phyloP scores from a whole-genome alignment of 805 yeast genomes.

The Metschnikowia matae region DNA sequence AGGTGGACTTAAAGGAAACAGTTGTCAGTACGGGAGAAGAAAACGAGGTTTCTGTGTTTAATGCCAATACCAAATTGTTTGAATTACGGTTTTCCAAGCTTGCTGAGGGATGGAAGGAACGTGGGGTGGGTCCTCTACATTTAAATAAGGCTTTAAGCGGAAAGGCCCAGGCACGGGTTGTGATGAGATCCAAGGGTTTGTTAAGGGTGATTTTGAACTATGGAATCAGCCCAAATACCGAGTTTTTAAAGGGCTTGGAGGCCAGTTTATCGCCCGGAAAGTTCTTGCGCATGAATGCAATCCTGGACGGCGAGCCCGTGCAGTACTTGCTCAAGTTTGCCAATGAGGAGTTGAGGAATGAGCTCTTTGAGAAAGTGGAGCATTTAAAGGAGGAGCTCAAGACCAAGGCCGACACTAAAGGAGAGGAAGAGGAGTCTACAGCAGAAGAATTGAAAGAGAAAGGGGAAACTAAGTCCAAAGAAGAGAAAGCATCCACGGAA shows the following conservation, averaged over 20 bases:
- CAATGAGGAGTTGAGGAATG: conserved; percentile 55
- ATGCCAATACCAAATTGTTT: conserved; percentile 75
- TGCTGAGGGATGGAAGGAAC: conserved; percentile 88
- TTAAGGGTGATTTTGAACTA: conserved; percentile 77
- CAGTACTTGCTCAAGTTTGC: conserved; percentile 82
- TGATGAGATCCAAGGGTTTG: conserved; percentile 89
- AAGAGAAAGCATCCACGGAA: not conserved
- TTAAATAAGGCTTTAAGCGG: conserved; percentile 50
- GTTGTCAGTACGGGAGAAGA: conserved; percentile 86
- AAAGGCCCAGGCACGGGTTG: conserved; percentile 54
- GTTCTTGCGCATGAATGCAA: conserved; percentile 69
- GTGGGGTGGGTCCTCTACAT: conserved; percentile 87
- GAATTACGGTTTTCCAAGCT: conserved; percentile 63
- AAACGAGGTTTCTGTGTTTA: conserved; percentile 64
- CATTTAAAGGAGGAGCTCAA: conserved; percentile 23
- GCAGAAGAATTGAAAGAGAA: not conserved
- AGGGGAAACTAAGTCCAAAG: not conserved
- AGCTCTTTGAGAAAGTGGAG: conserved; percentile 50
- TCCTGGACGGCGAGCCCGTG: conserved; percentile 64
- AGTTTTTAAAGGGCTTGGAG: conserved; percentile 74
- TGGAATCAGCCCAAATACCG: conserved; percentile 58
- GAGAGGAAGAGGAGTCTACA: not conserved
- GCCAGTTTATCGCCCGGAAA: conserved; percentile 82
- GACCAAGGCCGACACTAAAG: not conserved
- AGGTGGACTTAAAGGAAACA: conserved; percentile 54